Base-by-base conservation (phyloP, 2,329 filamentous ascomycete species). In the Onygena corvina region DNA sequence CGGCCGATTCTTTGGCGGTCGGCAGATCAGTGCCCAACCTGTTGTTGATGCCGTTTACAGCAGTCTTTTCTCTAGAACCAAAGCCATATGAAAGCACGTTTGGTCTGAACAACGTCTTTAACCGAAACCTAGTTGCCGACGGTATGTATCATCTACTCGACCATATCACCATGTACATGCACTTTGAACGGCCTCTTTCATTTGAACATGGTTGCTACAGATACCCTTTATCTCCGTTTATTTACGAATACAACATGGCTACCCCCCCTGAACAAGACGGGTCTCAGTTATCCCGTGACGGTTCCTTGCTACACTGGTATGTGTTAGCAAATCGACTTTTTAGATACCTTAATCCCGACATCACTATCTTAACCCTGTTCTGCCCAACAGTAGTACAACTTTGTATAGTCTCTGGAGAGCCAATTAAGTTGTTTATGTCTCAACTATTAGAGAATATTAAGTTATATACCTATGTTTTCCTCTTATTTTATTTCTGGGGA, bases 11-110 rank as follows among this genome's bases (percentile, higher is more conserved):
- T 98, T 98, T 69, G 92, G 87, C 64, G 86, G 86, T 61, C 80
- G 83, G 62, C 87, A 86, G 75, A 94, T 98, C 67, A 90, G 85
- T 65, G 92, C 90, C 60, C 84, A 88, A 57, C 92, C 89, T 67
- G 87, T 98, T 71, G 90, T 96, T 67, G 92, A 98, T 70, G 90
- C 90, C 63, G 87, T 98, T 72, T 98, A 96, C 80, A 92, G 86
- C 80, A 93, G 85, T 76, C 80, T 94, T 70, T 94, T 92, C 75
- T 85, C 84, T 69, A 83, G 85, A 67, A 86, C 84, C 60, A 84
- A 84, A 70, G 84, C 84, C 67, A 85, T 88, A 60, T 89, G 71
- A 76, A 25, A 8, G n/a, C 12, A 20, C 42, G 25, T 12, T 12
- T 5, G 11, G 8, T n/a, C 18, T 12, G 36, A 40, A 9, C 21